Conservation (phyloP, 1,284 basidiomycete genomes). For the Omphalotus olearius region DNA sequence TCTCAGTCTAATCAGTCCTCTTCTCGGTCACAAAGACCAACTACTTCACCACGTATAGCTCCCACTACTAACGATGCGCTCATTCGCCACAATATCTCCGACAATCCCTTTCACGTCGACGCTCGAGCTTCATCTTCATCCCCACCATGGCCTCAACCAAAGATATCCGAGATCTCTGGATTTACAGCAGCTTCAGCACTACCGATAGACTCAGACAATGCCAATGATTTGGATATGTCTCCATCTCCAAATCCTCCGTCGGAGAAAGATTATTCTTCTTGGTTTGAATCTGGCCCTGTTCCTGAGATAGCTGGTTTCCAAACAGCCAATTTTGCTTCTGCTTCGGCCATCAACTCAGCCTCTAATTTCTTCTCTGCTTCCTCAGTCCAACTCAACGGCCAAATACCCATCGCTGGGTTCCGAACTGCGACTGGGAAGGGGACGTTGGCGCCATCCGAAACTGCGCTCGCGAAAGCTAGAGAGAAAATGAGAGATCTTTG, state of each 20-base stretch:
- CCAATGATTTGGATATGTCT: slow-evolving; percentile 21
- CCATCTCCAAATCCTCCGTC: slow-evolving; percentile 37
- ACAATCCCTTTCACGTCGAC: slow-evolving; percentile 36
- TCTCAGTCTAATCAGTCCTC: slow-evolving; percentile 31
- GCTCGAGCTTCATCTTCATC: slow-evolving; percentile 8
- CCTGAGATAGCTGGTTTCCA: slow-evolving; percentile 33
- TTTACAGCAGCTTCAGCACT: slow-evolving; percentile 20
- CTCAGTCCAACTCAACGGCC: background rate
- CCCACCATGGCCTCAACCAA: slow-evolving; percentile 10
- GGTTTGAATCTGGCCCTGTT: slow-evolving; percentile 44
- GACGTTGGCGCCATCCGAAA: slow-evolving; percentile 48
- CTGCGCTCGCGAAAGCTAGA: slow-evolving; percentile 53
- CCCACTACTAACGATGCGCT: slow-evolving; percentile 11
- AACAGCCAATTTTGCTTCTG: slow-evolving; percentile 24
- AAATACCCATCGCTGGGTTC: slow-evolving; percentile 3
- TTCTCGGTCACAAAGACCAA: background rate
- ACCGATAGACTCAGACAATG: slow-evolving; percentile 4
- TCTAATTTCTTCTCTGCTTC: slow-evolving; percentile 9
- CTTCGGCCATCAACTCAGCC: slow-evolving; percentile 7
- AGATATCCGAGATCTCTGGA: slow-evolving; percentile 15
- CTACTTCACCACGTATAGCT: background rate
- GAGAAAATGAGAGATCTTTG: slow-evolving; percentile 50
- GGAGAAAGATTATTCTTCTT: slow-evolving; percentile 47
- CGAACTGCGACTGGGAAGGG: slow-evolving; percentile 25
- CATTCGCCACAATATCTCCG: slow-evolving; percentile 20